Conservation (phyloP, 2,329 filamentous ascomycete genomes). For the Penicillium capsulatum region DNA sequence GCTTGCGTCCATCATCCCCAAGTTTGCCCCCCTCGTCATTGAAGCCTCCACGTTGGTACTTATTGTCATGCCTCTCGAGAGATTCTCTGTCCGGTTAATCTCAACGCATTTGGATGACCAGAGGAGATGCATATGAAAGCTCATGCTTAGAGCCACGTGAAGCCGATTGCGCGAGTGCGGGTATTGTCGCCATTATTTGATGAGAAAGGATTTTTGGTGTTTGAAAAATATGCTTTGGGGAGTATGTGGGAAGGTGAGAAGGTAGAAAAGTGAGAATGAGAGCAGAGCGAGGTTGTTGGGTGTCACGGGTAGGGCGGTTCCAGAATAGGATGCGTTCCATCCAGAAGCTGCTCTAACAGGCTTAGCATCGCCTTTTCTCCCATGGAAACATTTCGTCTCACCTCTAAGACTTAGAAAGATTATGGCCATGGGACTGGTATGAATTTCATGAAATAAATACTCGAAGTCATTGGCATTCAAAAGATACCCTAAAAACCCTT, state of each 20-base stretch:
- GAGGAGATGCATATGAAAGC: conserved; percentile 2
- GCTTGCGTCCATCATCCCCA: conserved; percentile 2
- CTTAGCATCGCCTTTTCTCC: not conserved
- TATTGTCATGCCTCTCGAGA: not conserved
- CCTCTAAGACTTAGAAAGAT: no score
- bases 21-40: conserved; percentile 2
- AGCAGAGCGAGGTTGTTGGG: not conserved
- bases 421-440: no score
- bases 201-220: not conserved
- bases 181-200: not conserved
- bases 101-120: conserved; percentile 1
- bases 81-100: not conserved
- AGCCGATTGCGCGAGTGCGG: not conserved
- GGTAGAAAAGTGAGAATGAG: not conserved
- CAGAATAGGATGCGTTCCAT: not conserved
- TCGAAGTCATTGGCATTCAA: no score
- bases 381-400: no score
- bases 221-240: not conserved
- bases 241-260: not conserved
- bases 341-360: not conserved
- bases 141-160: conserved; percentile 1
- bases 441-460: no score
- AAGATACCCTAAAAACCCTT: no score
- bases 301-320: not conserved
- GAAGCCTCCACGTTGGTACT: not conserved